Percentiles rank a stretch among this genome's conserved stretches.
Evolutionary conservation across 495 filamentous ascomycete genomes (phyloP).

Genomic region (Cenococcum geophilum): DNA sequence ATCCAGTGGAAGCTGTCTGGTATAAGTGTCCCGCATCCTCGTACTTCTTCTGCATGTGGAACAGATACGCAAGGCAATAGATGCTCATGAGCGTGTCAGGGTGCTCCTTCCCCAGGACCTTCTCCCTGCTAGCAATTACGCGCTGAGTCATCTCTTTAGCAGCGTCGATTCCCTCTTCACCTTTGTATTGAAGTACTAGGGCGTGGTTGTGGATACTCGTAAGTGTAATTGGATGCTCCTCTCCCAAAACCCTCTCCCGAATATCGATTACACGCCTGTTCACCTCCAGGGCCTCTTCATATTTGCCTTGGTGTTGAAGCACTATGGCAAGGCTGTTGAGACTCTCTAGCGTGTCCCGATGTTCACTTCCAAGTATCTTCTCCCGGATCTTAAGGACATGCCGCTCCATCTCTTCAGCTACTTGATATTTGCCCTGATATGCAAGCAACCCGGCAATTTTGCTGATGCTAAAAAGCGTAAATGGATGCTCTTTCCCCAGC

Average conservation of each 20-base stretch:
- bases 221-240: constrained; percentile 7
- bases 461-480: no score
- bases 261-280: background rate
- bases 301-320: constrained; percentile 15
- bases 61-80: constrained; percentile 7
- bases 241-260: background rate
- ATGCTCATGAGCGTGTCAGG: background rate
- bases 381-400: no score
- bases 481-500: background rate
- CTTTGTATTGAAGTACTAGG: background rate
- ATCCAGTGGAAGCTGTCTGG: constrained; percentile 12
- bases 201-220: background rate
- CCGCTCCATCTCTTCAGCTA: no score
- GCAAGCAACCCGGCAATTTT: no score
- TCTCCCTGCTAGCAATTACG: no score
- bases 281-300: constrained; percentile 21
- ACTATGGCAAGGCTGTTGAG: background rate
- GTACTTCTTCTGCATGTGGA: constrained; percentile 10
- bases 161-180: background rate
- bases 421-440: no score
- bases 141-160: no score
- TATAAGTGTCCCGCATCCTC: constrained; percentile 11
- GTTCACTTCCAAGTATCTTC: no score
- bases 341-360: no score
- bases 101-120: no score